Evolutionary conservation across 139 green algal genomes (phyloP).

Genomic region (Edaphochlamys debaryana): DNA sequence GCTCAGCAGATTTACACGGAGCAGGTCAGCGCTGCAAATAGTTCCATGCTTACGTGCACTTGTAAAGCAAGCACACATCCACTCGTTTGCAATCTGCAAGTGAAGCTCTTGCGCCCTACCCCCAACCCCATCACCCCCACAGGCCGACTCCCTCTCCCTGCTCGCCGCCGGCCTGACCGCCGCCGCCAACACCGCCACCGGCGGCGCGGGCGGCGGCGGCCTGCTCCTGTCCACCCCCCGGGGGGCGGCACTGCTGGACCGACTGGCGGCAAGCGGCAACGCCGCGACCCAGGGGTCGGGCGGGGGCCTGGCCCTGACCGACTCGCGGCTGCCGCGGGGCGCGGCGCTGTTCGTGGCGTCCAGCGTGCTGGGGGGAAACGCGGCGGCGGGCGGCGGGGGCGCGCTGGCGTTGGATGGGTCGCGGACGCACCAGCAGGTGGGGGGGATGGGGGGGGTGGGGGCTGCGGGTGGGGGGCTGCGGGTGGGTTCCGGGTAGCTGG

Average conservation of each 20-base stretch:
- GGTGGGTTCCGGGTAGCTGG: no score
- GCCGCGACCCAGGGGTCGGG: not conserved
- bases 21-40: no score
- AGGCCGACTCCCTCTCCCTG: not conserved
- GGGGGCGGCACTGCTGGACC: not conserved
- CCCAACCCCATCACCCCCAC: no score
- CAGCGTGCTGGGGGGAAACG: not conserved
- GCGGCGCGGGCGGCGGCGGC: not conserved
- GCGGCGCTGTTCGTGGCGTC: not conserved
- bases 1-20: no score
- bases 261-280: not conserved
- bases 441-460: no score
- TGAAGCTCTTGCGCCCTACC: no score
- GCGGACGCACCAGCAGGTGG: not conserved
- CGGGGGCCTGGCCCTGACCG: not conserved
- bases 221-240: not conserved
- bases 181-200: not conserved
- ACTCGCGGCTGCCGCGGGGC: not conserved
- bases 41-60: no score
- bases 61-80: no score
- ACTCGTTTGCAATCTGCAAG: no score
- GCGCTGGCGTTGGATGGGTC: constrained; percentile 1
- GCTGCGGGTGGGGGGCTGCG: no score
- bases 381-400: not conserved
- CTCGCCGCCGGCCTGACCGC: not conserved